Evolutionary conservation across 2,329 filamentous ascomycete genomes (phyloP), one percentile per base, ranked within the genome.

Genomic region (Aspergillus niger): DNA sequence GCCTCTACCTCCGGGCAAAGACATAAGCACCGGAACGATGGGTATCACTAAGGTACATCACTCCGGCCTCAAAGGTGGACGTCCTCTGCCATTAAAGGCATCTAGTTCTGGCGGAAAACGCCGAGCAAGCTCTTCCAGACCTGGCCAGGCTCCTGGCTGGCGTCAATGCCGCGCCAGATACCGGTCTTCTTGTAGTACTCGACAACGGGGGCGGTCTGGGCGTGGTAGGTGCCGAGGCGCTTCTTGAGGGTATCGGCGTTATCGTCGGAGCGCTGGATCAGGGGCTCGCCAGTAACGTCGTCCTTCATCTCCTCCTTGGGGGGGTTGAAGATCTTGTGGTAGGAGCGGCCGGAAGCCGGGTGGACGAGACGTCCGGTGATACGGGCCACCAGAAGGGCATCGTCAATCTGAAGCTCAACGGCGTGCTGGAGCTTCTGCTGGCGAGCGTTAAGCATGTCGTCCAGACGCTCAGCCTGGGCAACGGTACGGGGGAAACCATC

Each of bases 251-350:
- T 92, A 8, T 93, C 94, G 70, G 91, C 93, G 78, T 98, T 99
- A 83, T 99, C 95, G 77, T 99, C 95, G 68, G 91, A 94, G 73
- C 95, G 89, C 84, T 98, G 95, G 73, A 98, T 90, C 69, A 99
- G 85, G 52, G 94, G 93, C 85, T 99, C 95, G 78, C 95, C 95
- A 20, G 95, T 98, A 69, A 97, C 80, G 79, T 99, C 95, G 80
- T 99, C 95, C 77, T 88, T 96, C 95, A 98, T 98, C 67, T 86
- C 73, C 71, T 87, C 81, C 87, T 97, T 97, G 72, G 95, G 95
- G 55, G 95, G 95, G 87, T 97, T 98, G 89, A 99, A 99, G 79
- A 95, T 90, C 81, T 90, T 95, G 88, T 99, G 95, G 84, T 99
- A 99, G 69, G 91, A 92, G 74, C 95, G 92, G 68, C 95, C 95